Conservation (phyloP, 108 stramenopile species). For the Epipyxis sp. region DNA sequence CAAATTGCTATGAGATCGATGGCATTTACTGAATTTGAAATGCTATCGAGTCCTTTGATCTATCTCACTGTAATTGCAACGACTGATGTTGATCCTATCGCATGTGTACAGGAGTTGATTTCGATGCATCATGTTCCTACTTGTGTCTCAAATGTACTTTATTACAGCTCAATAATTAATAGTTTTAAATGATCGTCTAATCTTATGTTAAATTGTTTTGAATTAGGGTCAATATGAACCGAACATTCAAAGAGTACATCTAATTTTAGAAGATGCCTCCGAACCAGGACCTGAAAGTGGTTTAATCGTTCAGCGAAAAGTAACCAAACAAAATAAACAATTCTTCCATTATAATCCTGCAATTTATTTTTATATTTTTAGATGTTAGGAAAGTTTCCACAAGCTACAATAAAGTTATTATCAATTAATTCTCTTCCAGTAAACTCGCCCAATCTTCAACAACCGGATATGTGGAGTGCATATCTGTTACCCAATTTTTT, state of each 20-base stretch:
- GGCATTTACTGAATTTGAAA: conserved; percentile 23
- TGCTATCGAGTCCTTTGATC: conserved; percentile 16
- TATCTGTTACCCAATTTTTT: conserved; percentile 15
- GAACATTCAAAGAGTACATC: conserved; percentile 2
- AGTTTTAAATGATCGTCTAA: conserved; percentile 4
- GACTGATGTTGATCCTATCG: conserved; percentile 28
- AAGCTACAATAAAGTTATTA: not conserved
- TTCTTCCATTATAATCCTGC: not conserved
- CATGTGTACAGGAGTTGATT: conserved; percentile 11
- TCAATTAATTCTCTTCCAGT: conserved; percentile 17
- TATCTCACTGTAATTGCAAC: conserved; percentile 6
- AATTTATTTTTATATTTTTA: not conserved
- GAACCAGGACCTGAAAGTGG: no score
- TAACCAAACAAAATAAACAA: not conserved
- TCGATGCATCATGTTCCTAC: conserved; percentile 23
- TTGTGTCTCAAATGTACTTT: conserved; percentile 19
- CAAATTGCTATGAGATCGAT: conserved; percentile 18
- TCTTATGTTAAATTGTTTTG: conserved; percentile 4
- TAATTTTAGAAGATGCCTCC: conserved; percentile 7
- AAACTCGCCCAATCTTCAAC: conserved; percentile 14
- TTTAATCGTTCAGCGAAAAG: not conserved
- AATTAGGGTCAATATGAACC: conserved; percentile 31
- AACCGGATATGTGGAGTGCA: conserved; percentile 25
- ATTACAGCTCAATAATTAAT: no score
- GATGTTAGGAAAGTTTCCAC: conserved; percentile 16